Conservation (phyloP, 2,329 filamentous ascomycete genomes). For the Diplodia seriata region DNA sequence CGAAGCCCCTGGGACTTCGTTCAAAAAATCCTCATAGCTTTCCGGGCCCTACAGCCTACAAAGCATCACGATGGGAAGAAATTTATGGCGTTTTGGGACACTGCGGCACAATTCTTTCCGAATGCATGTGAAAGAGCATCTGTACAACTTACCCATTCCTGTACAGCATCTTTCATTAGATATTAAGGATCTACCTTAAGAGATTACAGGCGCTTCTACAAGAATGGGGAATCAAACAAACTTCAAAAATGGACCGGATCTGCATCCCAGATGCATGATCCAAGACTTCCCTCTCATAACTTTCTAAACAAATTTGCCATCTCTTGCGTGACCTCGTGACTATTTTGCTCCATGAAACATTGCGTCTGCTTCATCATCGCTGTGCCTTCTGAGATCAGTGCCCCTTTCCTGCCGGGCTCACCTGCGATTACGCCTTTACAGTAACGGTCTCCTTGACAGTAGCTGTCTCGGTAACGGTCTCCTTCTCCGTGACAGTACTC, state of each 20-base stretch:
- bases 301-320: constrained; percentile 22
- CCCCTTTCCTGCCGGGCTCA: not conserved
- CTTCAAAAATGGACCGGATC: constrained; percentile 10
- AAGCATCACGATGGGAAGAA: not conserved
- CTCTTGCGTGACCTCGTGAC: constrained; percentile 25
- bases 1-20: not conserved
- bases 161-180: constrained; percentile 26
- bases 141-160: not conserved
- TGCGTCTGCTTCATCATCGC: not conserved
- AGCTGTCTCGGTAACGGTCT: constrained; percentile 33
- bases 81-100: not conserved
- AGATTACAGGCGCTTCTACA: constrained; percentile 22
- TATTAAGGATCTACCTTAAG: constrained; percentile 30
- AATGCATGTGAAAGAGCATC: constrained; percentile 2
- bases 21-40: not conserved
- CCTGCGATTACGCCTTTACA: constrained; percentile 1
- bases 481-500: constrained; percentile 43
- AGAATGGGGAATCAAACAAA: constrained; percentile 16
- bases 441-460: constrained; percentile 25
- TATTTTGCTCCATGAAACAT: constrained; percentile 9
- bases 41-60: too few species aligned
- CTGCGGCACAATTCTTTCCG: not conserved
- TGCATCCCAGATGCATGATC: constrained; percentile 30
- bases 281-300: not conserved
- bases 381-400: not conserved